Conservation (phyloP, 1,284 basidiomycete genomes). For the Athelia sp. region DNA sequence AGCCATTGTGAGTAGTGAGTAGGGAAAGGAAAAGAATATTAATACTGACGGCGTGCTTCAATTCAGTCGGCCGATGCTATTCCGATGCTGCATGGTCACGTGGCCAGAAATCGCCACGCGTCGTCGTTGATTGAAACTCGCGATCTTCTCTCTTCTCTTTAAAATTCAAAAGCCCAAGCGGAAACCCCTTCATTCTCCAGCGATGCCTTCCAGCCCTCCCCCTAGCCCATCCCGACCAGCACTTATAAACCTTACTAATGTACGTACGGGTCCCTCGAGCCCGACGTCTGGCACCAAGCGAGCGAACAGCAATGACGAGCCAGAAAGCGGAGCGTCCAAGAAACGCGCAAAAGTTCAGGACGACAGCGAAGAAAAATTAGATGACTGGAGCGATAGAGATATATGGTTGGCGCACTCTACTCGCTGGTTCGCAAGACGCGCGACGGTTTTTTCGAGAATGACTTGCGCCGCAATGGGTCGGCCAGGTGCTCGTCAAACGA, state of each 20-base stretch:
- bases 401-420: conserved; percentile 21
- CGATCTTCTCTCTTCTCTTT: too few species aligned
- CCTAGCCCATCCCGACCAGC: conserved; percentile 19
- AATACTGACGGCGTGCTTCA: neutral
- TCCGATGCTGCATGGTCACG: neutral
- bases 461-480: conserved; percentile 18
- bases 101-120: too few species aligned
- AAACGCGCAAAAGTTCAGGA: neutral
- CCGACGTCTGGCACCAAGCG: neutral
- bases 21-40: neutral
- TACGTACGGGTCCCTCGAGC: conserved; percentile 27
- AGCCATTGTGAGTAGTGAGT: conserved; percentile 25
- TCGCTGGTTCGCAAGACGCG: conserved; percentile 12
- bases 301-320: neutral
- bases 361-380: conserved; percentile 34
- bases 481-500: conserved; percentile 3
- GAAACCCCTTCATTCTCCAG: neutral
- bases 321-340: conserved; percentile 25
- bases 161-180: too few species aligned
- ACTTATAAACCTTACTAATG: conserved; percentile 47
- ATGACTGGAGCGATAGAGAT: conserved; percentile 17
- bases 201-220: conserved; percentile 6
- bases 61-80: neutral
- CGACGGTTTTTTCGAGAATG: conserved; percentile 18
- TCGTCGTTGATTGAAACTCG: too few species aligned